Evolutionary conservation across 306 rosid genomes (phyloP), one percentile per base, ranked within the genome.

Genomic region (Vigna radiata): DNA sequence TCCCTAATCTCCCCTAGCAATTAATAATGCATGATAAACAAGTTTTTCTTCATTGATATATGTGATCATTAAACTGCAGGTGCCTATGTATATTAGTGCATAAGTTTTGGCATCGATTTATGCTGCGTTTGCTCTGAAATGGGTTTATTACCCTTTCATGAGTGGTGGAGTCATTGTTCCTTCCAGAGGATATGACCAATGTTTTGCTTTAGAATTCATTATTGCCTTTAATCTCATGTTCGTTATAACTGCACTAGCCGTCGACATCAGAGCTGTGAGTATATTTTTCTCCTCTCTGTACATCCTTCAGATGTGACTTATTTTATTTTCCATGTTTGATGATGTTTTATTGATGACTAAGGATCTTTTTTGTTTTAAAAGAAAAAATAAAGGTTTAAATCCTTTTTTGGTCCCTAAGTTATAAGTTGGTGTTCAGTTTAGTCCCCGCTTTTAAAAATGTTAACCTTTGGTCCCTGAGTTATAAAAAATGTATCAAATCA

Each of bases 211-310:
- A 37, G 97, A 90, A 72, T 88, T 92, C 78, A 85, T 92, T 62
- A 95, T 92, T 77, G 76, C 77, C 81, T 95, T 90, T 77, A 92
- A 90, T 83, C 97, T 95, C 84, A 95, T 92, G 97, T 95, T 95
- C 58, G 97, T 92, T 59, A 85, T 89, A 84, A 95, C 98, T 23
- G 98, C 88, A 0, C 92, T 95, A 0, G 96, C 97, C 81, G 92
- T 93, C 63, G 96, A 90, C 81, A 90, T 93, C 1, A 85, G 93
- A 80, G 96, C 93, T 43, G 96, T 95, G 73, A 82, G 97, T 39
- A 9, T 83, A 13, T 43, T 15, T 65, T 39, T 31, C 41, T 41
- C 18, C 2, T 31, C 41, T 36, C 8, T 37, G 7, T 31, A 31
- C 43, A 39, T 21, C 23, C 23, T 21, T 21, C 23, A 21, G 1